Conservation (phyloP, 441 rosid genomes). For the Gossypium gossypioides region DNA sequence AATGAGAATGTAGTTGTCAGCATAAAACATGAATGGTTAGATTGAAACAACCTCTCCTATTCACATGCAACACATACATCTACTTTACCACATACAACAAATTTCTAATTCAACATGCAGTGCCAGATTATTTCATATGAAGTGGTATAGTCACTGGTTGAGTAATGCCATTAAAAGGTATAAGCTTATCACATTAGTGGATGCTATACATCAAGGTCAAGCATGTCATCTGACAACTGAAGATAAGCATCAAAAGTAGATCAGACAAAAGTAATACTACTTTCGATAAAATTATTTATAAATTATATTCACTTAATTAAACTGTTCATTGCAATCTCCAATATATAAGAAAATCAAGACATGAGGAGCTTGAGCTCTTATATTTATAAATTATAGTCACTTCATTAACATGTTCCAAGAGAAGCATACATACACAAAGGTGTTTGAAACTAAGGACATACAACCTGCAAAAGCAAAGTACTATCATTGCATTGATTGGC, state of each 20-base stretch:
- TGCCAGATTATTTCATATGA: background rate
- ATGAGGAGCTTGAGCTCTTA: background rate
- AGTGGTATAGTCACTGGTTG: background rate
- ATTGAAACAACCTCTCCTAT: background rate
- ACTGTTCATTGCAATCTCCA: background rate
- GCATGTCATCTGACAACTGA: background rate
- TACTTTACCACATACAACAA: background rate
- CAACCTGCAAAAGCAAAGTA: conserved; percentile 81
- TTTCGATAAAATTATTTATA: background rate
- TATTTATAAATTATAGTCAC: background rate
- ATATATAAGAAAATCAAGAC: background rate
- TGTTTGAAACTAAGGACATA: conserved; percentile 8
- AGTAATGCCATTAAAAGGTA: background rate
- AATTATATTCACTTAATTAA: no score
- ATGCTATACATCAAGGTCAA: background rate
- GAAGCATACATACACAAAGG: conserved; percentile 3
- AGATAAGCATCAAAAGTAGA: background rate
- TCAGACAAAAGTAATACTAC: background rate
- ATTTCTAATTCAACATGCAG: background rate
- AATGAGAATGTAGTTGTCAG: background rate
- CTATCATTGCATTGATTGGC: conserved; percentile 76
- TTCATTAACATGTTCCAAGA: background rate
- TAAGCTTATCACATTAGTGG: background rate
- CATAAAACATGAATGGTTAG: background rate
- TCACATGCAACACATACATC: background rate